These are phyloP conservation scores for Rhodocollybia butyracea DNA, from an alignment of 768 basidiomycete species.

Conservation along the genomic window DNA sequence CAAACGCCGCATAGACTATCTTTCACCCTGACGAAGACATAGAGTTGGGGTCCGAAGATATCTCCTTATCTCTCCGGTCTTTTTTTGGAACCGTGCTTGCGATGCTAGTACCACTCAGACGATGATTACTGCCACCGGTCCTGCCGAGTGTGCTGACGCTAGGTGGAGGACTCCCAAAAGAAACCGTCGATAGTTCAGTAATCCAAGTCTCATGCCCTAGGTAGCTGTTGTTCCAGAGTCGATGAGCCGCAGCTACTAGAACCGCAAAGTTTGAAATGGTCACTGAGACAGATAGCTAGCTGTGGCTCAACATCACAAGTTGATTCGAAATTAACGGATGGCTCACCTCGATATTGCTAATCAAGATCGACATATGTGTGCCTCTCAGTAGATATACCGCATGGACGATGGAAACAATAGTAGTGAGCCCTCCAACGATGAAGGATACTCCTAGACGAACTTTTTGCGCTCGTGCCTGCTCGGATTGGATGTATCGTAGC, in stretches of 20 bases:
- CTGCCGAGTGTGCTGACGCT: too few species aligned
- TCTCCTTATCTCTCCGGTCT: too few species aligned
- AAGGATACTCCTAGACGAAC: neutral
- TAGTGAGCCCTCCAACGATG: conserved; percentile 2
- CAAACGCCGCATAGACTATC: too few species aligned
- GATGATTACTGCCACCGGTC: too few species aligned
- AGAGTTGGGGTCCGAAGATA: too few species aligned
- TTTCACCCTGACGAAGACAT: too few species aligned
- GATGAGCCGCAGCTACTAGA: neutral
- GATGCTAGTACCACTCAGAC: too few species aligned
- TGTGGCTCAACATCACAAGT: neutral
- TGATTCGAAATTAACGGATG: neutral
- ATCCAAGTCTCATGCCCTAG: neutral
- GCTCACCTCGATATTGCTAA: conserved; percentile 2
- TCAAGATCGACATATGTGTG: neutral
- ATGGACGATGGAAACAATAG: conserved; percentile 3
- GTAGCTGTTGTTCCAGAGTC: neutral
- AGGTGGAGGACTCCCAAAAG: neutral
- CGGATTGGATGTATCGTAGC: neutral
- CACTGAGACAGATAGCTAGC: neutral
- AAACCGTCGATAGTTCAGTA: neutral
- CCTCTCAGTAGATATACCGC: neutral
- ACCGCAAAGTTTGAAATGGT: neutral
- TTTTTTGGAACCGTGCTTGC: too few species aligned
- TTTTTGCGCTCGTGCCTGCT: neutral